These are phyloP conservation scores for Phytophthora ramorum DNA, from an alignment of 352 stramenopile genomes.

Conservation along the genomic window DNA sequence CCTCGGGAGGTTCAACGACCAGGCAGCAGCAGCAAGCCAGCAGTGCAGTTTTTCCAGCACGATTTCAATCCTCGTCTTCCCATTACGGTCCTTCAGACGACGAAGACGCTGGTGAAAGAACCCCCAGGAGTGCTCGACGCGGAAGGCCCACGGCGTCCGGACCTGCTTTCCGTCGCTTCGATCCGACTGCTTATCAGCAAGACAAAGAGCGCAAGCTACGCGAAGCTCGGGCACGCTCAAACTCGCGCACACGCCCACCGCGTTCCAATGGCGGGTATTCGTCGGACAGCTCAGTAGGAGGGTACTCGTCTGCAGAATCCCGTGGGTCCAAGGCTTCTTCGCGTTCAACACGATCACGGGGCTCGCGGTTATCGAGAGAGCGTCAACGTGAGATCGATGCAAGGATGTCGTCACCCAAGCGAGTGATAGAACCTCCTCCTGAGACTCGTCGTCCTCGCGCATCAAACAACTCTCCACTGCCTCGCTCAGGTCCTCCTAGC, in stretches of 20 bases:
- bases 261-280: constrained; percentile 54
- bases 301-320: constrained; percentile 73
- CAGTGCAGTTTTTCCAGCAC: constrained; percentile 19
- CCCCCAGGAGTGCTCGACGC: constrained; percentile 14
- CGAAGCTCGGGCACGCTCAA: constrained; percentile 45
- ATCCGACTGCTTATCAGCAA: constrained; percentile 84
- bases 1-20: neutral
- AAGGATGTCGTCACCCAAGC: constrained; percentile 67
- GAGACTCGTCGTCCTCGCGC: constrained; percentile 16
- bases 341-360: constrained; percentile 48
- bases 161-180: constrained; percentile 68
- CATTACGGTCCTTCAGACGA: constrained; percentile 45
- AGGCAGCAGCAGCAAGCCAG: constrained; percentile 20
- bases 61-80: constrained; percentile 30
- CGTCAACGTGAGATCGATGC: constrained; percentile 64
- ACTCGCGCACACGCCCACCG: constrained; percentile 23
- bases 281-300: constrained; percentile 67
- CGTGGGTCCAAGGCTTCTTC: constrained; percentile 58
- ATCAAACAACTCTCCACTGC: constrained; percentile 34
- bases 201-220: constrained; percentile 70
- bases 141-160: constrained; percentile 12
- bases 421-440: constrained; percentile 22
- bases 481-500: constrained; percentile 19
- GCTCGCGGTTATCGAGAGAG: constrained; percentile 45
- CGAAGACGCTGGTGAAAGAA: constrained; percentile 25